Conservation (phyloP, 78 protist genomes). For the Emiliania huxleyi region DNA sequence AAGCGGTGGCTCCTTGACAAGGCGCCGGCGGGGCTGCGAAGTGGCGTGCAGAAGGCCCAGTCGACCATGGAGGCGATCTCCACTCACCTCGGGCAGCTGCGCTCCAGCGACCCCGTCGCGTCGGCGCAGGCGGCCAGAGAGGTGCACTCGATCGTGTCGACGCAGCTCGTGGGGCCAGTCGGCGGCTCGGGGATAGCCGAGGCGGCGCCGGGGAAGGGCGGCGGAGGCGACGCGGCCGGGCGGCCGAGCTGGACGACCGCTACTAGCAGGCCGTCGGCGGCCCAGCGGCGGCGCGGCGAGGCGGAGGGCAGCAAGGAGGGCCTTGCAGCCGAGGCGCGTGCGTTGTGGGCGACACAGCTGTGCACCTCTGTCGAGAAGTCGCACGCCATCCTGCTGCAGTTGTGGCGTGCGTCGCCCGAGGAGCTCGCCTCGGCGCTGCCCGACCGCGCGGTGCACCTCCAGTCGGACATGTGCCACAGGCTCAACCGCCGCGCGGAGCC, state of each 20-base stretch:
- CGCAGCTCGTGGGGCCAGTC: not conserved
- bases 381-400: not conserved
- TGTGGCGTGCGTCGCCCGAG: not conserved
- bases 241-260: not conserved
- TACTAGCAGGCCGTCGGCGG: not conserved
- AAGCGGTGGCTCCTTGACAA: not conserved
- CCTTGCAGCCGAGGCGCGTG: not conserved
- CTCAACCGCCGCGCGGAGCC: not conserved
- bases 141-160: not conserved
- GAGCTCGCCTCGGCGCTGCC: not conserved
- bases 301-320: not conserved
- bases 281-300: not conserved
- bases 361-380: not conserved
- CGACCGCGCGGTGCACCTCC: not conserved
- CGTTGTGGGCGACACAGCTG: not conserved
- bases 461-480: not conserved
- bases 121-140: not conserved
- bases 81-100: not conserved
- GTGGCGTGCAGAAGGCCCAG: not conserved
- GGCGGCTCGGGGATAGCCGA: not conserved
- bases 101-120: not conserved
- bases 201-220: not conserved
- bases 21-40: not conserved
- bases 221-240: not conserved
- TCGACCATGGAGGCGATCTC: not conserved